These are phyloP conservation scores for Thermothelomyces thermophilus DNA, from an alignment of 2,329 filamentous ascomycete species.

Conservation along the genomic window DNA sequence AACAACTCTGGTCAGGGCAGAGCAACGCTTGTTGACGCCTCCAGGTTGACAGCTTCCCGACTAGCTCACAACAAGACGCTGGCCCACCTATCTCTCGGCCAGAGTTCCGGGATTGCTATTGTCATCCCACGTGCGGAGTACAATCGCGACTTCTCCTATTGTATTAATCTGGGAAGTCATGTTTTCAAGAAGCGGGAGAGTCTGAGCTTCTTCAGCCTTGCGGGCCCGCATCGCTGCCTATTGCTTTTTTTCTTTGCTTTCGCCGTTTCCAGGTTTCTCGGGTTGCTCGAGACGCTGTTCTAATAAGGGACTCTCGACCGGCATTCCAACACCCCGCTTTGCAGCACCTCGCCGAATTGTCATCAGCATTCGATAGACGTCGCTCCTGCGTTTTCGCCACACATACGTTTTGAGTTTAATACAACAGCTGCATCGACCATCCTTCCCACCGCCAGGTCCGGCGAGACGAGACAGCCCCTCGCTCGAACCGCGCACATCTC, in stretches of 20 bases:
- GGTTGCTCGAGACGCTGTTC: background rate
- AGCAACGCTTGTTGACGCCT: slow-evolving; percentile 17
- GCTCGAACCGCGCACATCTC: background rate
- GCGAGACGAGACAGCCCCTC: slow-evolving; percentile 1
- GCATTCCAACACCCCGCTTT: slow-evolving; percentile 1
- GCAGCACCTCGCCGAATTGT: slow-evolving; percentile 5
- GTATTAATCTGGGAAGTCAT: slow-evolving; percentile 12
- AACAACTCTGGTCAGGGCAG: slow-evolving; percentile 33
- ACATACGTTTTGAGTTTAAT: slow-evolving; percentile 21
- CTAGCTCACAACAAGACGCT: slow-evolving; percentile 4
- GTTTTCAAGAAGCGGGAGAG: slow-evolving; percentile 2
- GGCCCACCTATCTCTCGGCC: slow-evolving; percentile 4
- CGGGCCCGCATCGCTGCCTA: slow-evolving; percentile 16
- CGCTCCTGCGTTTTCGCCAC: slow-evolving; percentile 9
- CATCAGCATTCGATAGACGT: slow-evolving; percentile 12
- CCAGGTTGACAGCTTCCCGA: slow-evolving; percentile 14
- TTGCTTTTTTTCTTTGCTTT: slow-evolving; percentile 19
- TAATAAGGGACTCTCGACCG: background rate
- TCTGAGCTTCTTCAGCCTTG: slow-evolving; percentile 18
- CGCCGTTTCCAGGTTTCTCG: background rate
- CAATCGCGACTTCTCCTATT: slow-evolving; percentile 11
- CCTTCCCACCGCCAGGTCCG: slow-evolving; percentile 7
- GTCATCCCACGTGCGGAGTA: slow-evolving; percentile 6
- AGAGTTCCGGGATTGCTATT: slow-evolving; percentile 12
- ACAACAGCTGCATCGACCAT: slow-evolving; percentile 24